phyloP scores from a whole-genome alignment of 140 eudicot genomes.

The Bidens hawaiensis region DNA sequence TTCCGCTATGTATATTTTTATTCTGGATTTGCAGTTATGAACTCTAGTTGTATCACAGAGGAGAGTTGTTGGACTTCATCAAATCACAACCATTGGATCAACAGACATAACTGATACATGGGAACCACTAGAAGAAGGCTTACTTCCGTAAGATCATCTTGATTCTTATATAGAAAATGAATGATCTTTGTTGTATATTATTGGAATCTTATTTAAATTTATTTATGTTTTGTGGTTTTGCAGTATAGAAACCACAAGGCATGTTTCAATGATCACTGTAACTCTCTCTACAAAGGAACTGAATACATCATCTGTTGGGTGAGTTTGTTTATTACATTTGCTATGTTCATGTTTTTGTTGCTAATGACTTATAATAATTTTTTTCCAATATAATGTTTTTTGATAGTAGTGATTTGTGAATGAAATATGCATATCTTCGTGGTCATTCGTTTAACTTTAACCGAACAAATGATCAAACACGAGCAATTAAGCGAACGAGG shows the following conservation, averaged over 20 bases:
- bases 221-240: slow-evolving; percentile 10
- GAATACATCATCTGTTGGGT: slow-evolving; percentile 61
- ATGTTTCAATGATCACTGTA: slow-evolving; percentile 80
- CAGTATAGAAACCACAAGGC: slow-evolving; percentile 88
- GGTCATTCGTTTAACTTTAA: too few species aligned
- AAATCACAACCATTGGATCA: slow-evolving; percentile 75
- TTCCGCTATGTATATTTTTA: neutral
- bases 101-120: slow-evolving; percentile 88
- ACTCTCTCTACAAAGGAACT: slow-evolving; percentile 72
- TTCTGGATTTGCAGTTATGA: neutral
- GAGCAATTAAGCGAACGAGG: too few species aligned
- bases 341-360: neutral
- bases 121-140: slow-evolving; percentile 98
- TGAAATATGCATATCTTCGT: too few species aligned
- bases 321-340: slow-evolving; percentile 28
- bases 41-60: slow-evolving; percentile 39
- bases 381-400: neutral
- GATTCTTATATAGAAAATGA: neutral
- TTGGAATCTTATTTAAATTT: neutral
- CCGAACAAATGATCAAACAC: too few species aligned
- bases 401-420: neutral
- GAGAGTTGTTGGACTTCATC: slow-evolving; percentile 92
- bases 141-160: slow-evolving; percentile 69
- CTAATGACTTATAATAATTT: too few species aligned
- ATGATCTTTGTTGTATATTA: neutral